Base-by-base conservation (phyloP, 371 early-diverging fungal genomes). In the Rhizopus sp. region DNA sequence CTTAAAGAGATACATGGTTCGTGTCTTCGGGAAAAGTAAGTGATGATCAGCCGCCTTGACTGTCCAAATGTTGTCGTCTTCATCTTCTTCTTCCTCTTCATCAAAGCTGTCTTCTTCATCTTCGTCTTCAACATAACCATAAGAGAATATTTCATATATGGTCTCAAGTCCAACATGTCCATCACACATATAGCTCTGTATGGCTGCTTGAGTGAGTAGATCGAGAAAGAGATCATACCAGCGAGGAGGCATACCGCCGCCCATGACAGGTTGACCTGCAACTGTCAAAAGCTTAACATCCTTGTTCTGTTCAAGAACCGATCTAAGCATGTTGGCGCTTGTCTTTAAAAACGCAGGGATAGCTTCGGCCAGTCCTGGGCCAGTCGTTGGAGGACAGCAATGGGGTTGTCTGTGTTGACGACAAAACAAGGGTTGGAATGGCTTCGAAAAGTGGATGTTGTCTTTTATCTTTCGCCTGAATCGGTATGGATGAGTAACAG, bases 201-300 rank as follows among this genome's bases (percentile, higher is more conserved):
- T 81, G 8, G 80, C 83, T 3, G 85, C 85, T 50, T 85, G 85
- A 7, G 82, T 83, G 60, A 85, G 67, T 41, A 85, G 58, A 54
- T 82, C 83, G 50, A 85, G 47, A 59, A 85, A 82, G 38, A 85
- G 65, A 42, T 78, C 70, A 53, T 83, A 85, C 83, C 85, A 85
- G 3, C 78, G 71, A 34, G 81, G 74, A 12, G 80, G 78, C 69
- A 85, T 82, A 3, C 77, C 80, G n/a, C 80, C 80, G 17, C 80
- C 80, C 80, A 79, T 76, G 17, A 79, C 80, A 32, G 68, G 63
- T 66, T 76, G 74, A 30, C 74, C 75, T n/a, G 72, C 75, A 68
- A 78, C 70, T 30, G 65, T 72, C 70, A 75, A 55, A 29, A 73
- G 75, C 15, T 55, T 48, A 7, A 50, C 62, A 1, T 57, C 62